Conservation (phyloP, 2,329 filamentous ascomycete genomes). For the Fonsecaea nubica region DNA sequence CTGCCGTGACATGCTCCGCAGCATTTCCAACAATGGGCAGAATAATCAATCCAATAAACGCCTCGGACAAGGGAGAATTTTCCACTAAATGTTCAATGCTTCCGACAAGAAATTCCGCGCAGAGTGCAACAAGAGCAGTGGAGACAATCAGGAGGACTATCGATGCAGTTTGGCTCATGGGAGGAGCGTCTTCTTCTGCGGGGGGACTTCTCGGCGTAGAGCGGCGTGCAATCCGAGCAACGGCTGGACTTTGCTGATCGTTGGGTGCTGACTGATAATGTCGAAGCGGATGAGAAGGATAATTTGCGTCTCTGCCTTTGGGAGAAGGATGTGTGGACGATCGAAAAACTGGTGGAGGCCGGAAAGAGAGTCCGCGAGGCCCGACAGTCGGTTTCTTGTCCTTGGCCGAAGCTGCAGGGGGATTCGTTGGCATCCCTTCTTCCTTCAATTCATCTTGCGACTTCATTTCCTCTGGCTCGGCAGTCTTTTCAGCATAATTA, state of each 20-base stretch:
- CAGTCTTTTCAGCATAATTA: conserved; percentile 24
- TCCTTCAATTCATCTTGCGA: background rate
- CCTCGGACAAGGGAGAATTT: conserved; percentile 58
- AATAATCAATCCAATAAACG: conserved; percentile 69
- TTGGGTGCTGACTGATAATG: conserved; percentile 59
- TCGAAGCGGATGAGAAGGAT: conserved; percentile 36
- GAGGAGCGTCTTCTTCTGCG: conserved; percentile 54
- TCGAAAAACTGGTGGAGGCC: conserved; percentile 35
- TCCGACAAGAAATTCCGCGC: conserved; percentile 70
- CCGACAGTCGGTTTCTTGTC: conserved; percentile 22
- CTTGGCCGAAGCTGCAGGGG: conserved; percentile 11
- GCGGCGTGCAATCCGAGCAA: conserved; percentile 7
- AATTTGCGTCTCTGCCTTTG: background rate
- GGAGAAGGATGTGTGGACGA: conserved; percentile 28
- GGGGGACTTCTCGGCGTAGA: conserved; percentile 13
- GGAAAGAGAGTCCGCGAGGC: conserved; percentile 32
- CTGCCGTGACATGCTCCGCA: conserved; percentile 69
- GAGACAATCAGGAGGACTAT: conserved; percentile 72
- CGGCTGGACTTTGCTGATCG: conserved; percentile 53
- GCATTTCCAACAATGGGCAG: conserved; percentile 71
- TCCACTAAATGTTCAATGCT: conserved; percentile 63
- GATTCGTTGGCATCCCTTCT: conserved; percentile 6
- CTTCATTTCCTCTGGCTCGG: conserved; percentile 23
- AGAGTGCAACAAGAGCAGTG: conserved; percentile 80
- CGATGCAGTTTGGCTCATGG: conserved; percentile 74